Conservation (phyloP, 805 yeast species). For the Jamesozyma hellenica region DNA sequence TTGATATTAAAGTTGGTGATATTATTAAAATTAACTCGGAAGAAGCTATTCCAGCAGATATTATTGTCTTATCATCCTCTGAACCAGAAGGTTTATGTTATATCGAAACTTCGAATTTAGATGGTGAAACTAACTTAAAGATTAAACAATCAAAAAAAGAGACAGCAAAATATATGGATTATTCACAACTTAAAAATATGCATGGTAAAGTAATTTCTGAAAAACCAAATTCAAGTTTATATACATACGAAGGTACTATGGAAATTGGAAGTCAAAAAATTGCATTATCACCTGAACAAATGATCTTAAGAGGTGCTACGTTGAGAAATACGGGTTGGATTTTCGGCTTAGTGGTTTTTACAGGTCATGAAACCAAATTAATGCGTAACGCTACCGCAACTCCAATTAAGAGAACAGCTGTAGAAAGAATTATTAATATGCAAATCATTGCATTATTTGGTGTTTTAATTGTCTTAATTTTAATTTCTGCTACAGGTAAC, state of each 20-base stretch:
- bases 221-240: slow-evolving; percentile 86
- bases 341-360: slow-evolving; percentile 84
- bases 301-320: slow-evolving; percentile 90
- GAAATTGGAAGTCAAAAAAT: slow-evolving; percentile 47
- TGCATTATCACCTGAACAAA: slow-evolving; percentile 81
- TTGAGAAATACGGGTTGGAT: slow-evolving; percentile 92
- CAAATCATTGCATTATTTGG: slow-evolving; percentile 85
- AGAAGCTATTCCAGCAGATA: slow-evolving; percentile 90
- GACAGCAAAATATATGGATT: slow-evolving; percentile 62
- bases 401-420: slow-evolving; percentile 94
- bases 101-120: slow-evolving; percentile 93
- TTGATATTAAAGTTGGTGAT: slow-evolving; percentile 83
- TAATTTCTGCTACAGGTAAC: slow-evolving; percentile 82
- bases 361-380: slow-evolving; percentile 96
- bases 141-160: slow-evolving; percentile 82
- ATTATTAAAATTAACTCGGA: slow-evolving; percentile 75
- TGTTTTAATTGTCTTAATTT: slow-evolving; percentile 60
- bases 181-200: slow-evolving; percentile 43
- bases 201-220: slow-evolving; percentile 67
- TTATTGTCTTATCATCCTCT: slow-evolving; percentile 75
- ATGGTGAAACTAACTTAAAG: slow-evolving; percentile 94
- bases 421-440: slow-evolving; percentile 85
- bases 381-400: slow-evolving; percentile 99
- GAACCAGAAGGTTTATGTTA: slow-evolving; percentile 98
- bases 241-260: slow-evolving; percentile 86